A percentile compares a stretch with the other conserved stretches of the same genome.
Conservation (phyloP, 176 grass and related monocot species). For the Pontederia crassipes region DNA sequence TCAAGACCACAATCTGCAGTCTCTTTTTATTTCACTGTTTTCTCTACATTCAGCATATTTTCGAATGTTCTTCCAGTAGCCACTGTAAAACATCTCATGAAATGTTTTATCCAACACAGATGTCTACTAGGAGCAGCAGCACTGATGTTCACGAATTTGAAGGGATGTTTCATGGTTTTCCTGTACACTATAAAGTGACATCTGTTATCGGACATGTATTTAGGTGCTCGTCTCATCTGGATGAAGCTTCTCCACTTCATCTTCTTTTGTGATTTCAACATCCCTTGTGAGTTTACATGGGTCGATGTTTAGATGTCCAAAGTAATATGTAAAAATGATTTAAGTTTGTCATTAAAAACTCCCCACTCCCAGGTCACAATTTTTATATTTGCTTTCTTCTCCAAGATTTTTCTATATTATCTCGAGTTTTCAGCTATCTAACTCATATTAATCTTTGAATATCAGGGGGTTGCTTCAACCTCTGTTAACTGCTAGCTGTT, state of each 20-base stretch:
- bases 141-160: slow-evolving; percentile 96
- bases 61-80: not conserved
- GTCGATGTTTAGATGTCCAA: too few relatives aligned
- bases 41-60: too few relatives aligned
- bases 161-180: slow-evolving; percentile 45
- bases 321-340: too few relatives aligned
- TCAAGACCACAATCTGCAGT: too few relatives aligned
- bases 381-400: too few relatives aligned
- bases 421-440: too few relatives aligned
- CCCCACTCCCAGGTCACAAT: too few relatives aligned
- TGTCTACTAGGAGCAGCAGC: slow-evolving; percentile 69
- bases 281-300: not conserved
- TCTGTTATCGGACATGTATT: slow-evolving; percentile 93
- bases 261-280: not conserved
- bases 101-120: slow-evolving; percentile 19
- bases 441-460: too few relatives aligned
- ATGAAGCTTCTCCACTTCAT: not conserved
- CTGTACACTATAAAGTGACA: slow-evolving; percentile 66
- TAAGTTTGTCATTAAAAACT: too few relatives aligned
- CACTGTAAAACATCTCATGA: not conserved
- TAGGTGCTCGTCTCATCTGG: slow-evolving; percentile 32
- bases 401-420: too few relatives aligned
- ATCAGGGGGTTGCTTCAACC: too few relatives aligned
- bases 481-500: not conserved
- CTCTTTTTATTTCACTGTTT: too few relatives aligned